Conservation (phyloP, 306 rosid genomes). For the Begonia fuchsioides region DNA sequence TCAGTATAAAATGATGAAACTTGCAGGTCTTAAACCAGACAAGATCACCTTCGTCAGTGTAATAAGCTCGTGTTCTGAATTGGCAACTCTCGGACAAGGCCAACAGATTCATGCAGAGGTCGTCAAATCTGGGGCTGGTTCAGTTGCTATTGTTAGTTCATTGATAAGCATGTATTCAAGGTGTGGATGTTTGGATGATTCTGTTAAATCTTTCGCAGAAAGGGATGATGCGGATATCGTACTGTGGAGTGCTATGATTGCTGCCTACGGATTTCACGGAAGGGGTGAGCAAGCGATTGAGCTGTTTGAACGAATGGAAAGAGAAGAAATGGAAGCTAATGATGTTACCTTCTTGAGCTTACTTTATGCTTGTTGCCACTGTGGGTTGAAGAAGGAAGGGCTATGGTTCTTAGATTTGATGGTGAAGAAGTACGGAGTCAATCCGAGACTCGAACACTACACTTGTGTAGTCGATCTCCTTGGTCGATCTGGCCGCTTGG, state of each 20-base stretch:
- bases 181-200: slow-evolving; percentile 38
- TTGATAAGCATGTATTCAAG: slow-evolving; percentile 38
- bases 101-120: slow-evolving; percentile 42
- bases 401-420: slow-evolving; percentile 24
- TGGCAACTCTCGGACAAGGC: slow-evolving; percentile 43
- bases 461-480: slow-evolving; percentile 56
- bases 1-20: too few species aligned
- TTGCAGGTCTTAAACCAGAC: too few species aligned
- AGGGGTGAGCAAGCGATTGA: slow-evolving; percentile 28
- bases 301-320: slow-evolving; percentile 32
- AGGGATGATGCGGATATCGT: slow-evolving; percentile 3
- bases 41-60: too few species aligned
- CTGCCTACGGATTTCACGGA: slow-evolving; percentile 52
- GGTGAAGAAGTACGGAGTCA: slow-evolving; percentile 29
- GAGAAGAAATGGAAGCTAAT: slow-evolving; percentile 27
- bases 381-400: slow-evolving; percentile 36
- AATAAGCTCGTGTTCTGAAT: slow-evolving; percentile 28
- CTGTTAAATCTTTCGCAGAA: slow-evolving; percentile 19
- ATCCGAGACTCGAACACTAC: slow-evolving; percentile 32
- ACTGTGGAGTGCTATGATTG: slow-evolving; percentile 59
- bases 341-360: slow-evolving; percentile 32
- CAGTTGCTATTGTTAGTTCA: slow-evolving; percentile 19
- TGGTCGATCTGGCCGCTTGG: slow-evolving; percentile 33
- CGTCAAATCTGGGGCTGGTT: slow-evolving; percentile 31
- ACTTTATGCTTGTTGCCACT: slow-evolving; percentile 35